Conservation (phyloP, 2,329 filamentous ascomycete genomes). For the Basipetospora chlamydospora region DNA sequence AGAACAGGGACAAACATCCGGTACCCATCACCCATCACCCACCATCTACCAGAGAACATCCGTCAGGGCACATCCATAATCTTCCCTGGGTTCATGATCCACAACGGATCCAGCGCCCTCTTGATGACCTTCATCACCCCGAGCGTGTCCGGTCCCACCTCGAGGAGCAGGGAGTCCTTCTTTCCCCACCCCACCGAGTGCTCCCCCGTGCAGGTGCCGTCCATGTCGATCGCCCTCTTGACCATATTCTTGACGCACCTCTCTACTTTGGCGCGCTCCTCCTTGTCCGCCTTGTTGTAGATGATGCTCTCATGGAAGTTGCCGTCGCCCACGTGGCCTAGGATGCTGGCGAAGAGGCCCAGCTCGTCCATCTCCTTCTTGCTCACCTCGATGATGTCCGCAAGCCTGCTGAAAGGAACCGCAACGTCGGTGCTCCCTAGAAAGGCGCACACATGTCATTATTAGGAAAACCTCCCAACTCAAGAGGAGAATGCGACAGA, state of each 20-base stretch:
- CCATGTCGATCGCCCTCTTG: conserved; percentile 79
- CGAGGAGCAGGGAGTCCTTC: conserved; percentile 63
- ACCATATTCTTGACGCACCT: conserved; percentile 82
- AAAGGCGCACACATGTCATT: no score
- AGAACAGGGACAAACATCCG: no score
- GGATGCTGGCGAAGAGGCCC: conserved; percentile 71
- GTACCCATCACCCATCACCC: background rate
- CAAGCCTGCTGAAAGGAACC: conserved; percentile 60
- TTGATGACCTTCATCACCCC: conserved; percentile 79
- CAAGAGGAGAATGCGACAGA: no score
- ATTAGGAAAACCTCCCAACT: no score
- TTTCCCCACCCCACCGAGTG: conserved; percentile 79
- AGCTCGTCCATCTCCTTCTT: conserved; percentile 82
- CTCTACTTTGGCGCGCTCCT: conserved; percentile 62
- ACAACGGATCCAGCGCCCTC: conserved; percentile 64
- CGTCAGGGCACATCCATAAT: conserved; percentile 58
- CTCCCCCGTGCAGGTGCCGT: conserved; percentile 82
- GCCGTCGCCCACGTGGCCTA: conserved; percentile 84
- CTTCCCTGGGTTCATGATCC: conserved; percentile 87
- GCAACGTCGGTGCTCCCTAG: conserved; percentile 69
- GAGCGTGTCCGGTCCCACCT: conserved; percentile 68
- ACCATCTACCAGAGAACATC: no score
- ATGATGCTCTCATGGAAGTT: conserved; percentile 93
- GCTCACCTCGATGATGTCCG: conserved; percentile 65
- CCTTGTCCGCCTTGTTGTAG: conserved; percentile 57